Conservation (phyloP, 2,329 filamentous ascomycete genomes). For the Arthrinium puccinioides region DNA sequence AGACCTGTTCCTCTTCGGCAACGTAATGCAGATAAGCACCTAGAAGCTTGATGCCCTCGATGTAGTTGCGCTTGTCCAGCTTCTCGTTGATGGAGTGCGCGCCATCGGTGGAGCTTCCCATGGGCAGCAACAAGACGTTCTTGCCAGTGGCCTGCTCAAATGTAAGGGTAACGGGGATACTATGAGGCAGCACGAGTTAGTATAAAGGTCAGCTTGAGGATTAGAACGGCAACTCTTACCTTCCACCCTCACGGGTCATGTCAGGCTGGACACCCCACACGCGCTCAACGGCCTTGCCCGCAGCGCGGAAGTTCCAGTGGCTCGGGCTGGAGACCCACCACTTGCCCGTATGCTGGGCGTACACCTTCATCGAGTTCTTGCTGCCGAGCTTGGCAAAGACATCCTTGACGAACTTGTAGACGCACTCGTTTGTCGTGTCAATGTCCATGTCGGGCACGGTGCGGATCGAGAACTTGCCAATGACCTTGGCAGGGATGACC, state of each 20-base stretch:
- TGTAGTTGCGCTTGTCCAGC: conserved; percentile 94
- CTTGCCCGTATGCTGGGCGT: conserved; percentile 83
- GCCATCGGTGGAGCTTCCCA: conserved; percentile 95
- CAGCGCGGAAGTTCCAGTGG: conserved; percentile 97
- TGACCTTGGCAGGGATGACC: conserved; percentile 95
- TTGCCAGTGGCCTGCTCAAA: conserved; percentile 98
- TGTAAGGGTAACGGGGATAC: conserved; percentile 92
- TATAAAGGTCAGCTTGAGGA: conserved; percentile 51
- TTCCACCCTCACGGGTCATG: conserved; percentile 91
- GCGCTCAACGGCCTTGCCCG: conserved; percentile 89
- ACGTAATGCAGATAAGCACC: conserved; percentile 96
- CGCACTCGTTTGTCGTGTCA: conserved; percentile 75
- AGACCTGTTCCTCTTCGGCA: conserved; percentile 68
- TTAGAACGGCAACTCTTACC: too few relatives aligned
- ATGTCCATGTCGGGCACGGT: conserved; percentile 98
- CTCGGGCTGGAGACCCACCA: conserved; percentile 98
- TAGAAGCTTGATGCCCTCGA: conserved; percentile 93
- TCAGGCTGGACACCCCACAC: conserved; percentile 93
- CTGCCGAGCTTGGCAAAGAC: conserved; percentile 80
- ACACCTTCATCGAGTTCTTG: conserved; percentile 85
- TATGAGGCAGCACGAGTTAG: too few relatives aligned
- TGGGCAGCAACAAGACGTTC: conserved; percentile 90
- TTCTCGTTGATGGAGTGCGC: conserved; percentile 99
- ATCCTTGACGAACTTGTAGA: conserved; percentile 76
- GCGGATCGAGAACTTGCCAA: conserved; percentile 96